These are phyloP conservation scores for Posidonia australis DNA, from an alignment of 106 monocot genomes.

Conservation along the genomic window DNA sequence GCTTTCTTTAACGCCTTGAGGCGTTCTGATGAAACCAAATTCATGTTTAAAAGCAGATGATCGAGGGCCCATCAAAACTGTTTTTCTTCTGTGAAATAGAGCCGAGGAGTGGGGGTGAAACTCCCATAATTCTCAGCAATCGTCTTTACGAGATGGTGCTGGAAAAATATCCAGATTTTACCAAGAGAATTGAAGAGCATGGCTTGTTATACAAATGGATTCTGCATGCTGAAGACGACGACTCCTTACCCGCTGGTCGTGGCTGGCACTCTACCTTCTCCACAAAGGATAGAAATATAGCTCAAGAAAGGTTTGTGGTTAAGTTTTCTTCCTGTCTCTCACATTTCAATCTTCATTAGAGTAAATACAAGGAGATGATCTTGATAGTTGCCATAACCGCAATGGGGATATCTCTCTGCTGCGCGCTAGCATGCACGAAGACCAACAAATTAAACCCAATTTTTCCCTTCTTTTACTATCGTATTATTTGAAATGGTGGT, in stretches of 20 bases:
- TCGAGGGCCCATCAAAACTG: conserved; percentile 58
- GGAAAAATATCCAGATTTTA: conserved; percentile 63
- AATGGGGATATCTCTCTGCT: no score
- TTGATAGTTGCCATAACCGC: no score
- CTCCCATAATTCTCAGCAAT: conserved; percentile 82
- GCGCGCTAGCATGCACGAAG: no score
- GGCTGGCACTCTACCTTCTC: conserved; percentile 93
- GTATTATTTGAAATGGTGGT: no score
- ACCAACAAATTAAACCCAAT: no score
- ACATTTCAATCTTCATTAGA: no score
- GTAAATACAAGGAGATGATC: no score
- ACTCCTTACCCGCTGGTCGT: conserved; percentile 75
- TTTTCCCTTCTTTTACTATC: no score
- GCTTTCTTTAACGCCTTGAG: no score
- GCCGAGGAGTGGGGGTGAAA: conserved; percentile 79
- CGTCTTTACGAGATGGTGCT: conserved; percentile 55
- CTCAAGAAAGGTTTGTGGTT: conserved; percentile 83
- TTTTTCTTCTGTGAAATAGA: conserved; percentile 93
- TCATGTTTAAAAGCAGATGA: conserved; percentile 34
- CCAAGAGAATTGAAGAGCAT: conserved; percentile 51
- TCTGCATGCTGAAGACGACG: conserved; percentile 64
- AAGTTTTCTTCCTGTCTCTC: no score
- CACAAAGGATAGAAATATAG: conserved; percentile 55
- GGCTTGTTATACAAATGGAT: conserved; percentile 65
- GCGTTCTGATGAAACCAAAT: no score